phyloP scores from a whole-genome alignment of 108 stramenopile genomes.

The Aurantiochytrium sp. region DNA sequence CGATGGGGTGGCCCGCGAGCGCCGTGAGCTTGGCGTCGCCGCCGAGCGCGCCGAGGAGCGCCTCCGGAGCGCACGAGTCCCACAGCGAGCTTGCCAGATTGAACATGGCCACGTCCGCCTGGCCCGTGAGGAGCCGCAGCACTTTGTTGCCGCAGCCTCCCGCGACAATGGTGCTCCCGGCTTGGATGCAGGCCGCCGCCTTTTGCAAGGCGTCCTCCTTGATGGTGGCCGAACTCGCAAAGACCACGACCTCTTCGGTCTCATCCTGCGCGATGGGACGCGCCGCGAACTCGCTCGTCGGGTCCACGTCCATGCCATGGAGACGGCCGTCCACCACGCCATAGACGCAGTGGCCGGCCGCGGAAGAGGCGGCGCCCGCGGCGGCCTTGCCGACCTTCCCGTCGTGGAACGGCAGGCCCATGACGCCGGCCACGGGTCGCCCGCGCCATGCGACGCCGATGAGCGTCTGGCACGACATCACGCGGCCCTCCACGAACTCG shows the following conservation, averaged over 20 bases:
- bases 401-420: constrained; percentile 64
- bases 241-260: not conserved
- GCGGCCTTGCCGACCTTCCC: not conserved
- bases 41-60: constrained; percentile 55
- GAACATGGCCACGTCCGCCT: constrained; percentile 51
- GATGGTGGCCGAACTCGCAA: not conserved
- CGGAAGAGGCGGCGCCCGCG: not conserved
- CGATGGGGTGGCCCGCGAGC: constrained; percentile 62
- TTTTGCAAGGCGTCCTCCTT: not conserved
- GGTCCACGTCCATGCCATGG: constrained; percentile 16
- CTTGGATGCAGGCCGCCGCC: not conserved
- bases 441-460: constrained; percentile 65
- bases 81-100: constrained; percentile 59
- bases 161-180: not conserved
- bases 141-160: constrained; percentile 66
- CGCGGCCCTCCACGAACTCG: constrained; percentile 73
- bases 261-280: not conserved
- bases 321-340: constrained; percentile 51
- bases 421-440: constrained; percentile 62
- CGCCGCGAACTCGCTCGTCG: not conserved
- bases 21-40: constrained; percentile 59
- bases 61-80: constrained; percentile 65
- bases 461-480: constrained; percentile 67
- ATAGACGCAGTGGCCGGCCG: constrained; percentile 38
- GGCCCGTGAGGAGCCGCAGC: constrained; percentile 41